phyloP scores from a whole-genome alignment of 768 basidiomycete species.

The Hebeloma cylindrosporum region DNA sequence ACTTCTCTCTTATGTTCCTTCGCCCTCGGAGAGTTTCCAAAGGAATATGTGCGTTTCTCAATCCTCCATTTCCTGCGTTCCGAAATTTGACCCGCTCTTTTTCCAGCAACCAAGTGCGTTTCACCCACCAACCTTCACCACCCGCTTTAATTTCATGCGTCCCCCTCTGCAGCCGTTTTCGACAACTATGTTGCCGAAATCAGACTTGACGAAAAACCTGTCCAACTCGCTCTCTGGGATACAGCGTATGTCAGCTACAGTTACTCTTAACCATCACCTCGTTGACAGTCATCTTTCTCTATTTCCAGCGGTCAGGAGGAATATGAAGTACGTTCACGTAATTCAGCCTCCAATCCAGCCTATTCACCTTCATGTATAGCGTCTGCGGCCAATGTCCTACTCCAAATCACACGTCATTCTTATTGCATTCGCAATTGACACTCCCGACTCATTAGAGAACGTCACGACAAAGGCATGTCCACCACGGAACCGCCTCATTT shows the following conservation, averaged over 20 bases:
- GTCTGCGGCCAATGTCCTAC: constrained; percentile 94
- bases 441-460: constrained; percentile 95
- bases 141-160: constrained; percentile 18
- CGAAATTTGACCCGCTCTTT: constrained; percentile 9
- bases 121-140: constrained; percentile 12
- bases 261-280: constrained; percentile 8
- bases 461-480: constrained; percentile 80
- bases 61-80: constrained; percentile 14
- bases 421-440: constrained; percentile 95
- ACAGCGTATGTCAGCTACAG: constrained; percentile 80
- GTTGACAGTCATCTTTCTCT: constrained; percentile 13
- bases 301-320: constrained; percentile 89
- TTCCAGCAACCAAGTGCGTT: constrained; percentile 57
- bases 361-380: constrained; percentile 41
- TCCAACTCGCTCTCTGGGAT: constrained; percentile 97
- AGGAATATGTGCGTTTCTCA: constrained; percentile 79
- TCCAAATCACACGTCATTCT: constrained; percentile 98
- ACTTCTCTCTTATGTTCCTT: constrained; percentile 90
- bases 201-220: constrained; percentile 93
- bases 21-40: constrained; percentile 91
- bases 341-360: constrained; percentile 4
- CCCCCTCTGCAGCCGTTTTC: constrained; percentile 70
- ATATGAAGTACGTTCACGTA: constrained; percentile 76
- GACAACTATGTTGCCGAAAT: constrained; percentile 99
- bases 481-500: constrained; percentile 9